Evolutionary conservation across 805 yeast genomes (phyloP), one percentile per base, ranked within the genome.

Genomic region (Yarrowia hollandica): DNA sequence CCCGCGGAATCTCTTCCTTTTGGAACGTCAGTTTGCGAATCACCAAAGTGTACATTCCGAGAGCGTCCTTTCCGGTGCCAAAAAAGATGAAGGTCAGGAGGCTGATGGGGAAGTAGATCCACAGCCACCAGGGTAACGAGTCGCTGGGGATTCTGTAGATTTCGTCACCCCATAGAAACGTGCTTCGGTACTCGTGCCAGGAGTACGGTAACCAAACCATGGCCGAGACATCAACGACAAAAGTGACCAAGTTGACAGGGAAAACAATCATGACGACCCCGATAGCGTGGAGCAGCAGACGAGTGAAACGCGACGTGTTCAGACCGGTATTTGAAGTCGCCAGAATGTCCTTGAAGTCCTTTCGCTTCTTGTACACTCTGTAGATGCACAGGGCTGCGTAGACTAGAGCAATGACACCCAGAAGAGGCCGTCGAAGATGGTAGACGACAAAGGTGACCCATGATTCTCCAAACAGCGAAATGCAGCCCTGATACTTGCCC

Each of bases 301-400:
- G 38, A 3, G 22, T 33, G 19, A 48, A 48, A 7, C 55, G 30
- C 6, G 55, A 31, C 4, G 39, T 31, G 30, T 48, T 48, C 3
- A 48, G 22, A 10, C 55, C 55, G 2, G 55, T 48, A 8, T 48
- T 48, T 1, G 55, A 48, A 1, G 55, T 48, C 1, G 55, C 55
- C 39, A 48, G 10, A 48, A 48, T 48, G 25, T 48, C 55, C 15
- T 21, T 22, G 10, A 48, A 48, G 39, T 48, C 55, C 18, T 33
- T 28, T 22, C 55, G 28, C 18, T 33, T 48, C 55, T 23, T 31
- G 39, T 31, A 31, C 12, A 48, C 55, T 31, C 55, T 6, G 39
- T 33, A 33, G 39, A 21, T 15, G 5, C 55, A 48, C 3, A 48
- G 6, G 11, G 15, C 6, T 1, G 30, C 55, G 22, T 48, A 48